Conservation (phyloP, 768 basidiomycete species). For the Boletus pseudo-olivaceus region DNA sequence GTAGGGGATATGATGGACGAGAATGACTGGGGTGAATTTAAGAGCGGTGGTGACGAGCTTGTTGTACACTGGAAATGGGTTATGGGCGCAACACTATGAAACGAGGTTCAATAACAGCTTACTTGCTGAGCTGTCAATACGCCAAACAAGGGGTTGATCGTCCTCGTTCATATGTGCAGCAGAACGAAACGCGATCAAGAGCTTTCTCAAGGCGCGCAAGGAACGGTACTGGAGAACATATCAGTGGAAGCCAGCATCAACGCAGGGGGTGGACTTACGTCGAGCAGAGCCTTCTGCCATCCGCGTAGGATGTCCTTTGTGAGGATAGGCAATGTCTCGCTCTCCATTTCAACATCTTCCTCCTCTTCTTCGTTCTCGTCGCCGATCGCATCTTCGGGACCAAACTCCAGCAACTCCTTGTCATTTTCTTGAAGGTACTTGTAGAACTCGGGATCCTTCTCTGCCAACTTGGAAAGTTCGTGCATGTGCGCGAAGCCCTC, state of each 20-base stretch:
- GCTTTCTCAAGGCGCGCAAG: constrained; percentile 73
- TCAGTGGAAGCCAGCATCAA: not conserved
- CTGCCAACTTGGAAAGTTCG: constrained; percentile 83
- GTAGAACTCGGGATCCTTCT: constrained; percentile 99
- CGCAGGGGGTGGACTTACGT: constrained; percentile 45
- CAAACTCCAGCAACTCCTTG: constrained; percentile 82
- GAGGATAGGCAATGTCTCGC: constrained; percentile 48
- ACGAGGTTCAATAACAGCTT: not conserved
- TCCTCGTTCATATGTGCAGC: constrained; percentile 91
- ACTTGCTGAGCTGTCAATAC: constrained; percentile 71
- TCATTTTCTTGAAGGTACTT: constrained; percentile 98
- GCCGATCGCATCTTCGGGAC: constrained; percentile 44
- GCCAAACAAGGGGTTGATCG: constrained; percentile 74
- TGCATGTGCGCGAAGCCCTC: constrained; percentile 73
- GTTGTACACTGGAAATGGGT: constrained; percentile 68
- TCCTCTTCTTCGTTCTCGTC: constrained; percentile 49
- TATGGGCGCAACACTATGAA: not conserved
- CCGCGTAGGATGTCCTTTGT: constrained; percentile 65
- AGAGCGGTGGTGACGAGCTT: constrained; percentile 86
- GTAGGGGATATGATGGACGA: constrained; percentile 85
- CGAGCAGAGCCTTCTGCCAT: constrained; percentile 89
- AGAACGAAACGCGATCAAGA: constrained; percentile 87
- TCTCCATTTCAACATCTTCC: constrained; percentile 40
- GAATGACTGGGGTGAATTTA: constrained; percentile 85
- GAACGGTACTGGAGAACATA: constrained; percentile 67